Base-by-base conservation (phyloP, 2,329 filamentous ascomycete genomes). In the Dichotomopilus funicola region DNA sequence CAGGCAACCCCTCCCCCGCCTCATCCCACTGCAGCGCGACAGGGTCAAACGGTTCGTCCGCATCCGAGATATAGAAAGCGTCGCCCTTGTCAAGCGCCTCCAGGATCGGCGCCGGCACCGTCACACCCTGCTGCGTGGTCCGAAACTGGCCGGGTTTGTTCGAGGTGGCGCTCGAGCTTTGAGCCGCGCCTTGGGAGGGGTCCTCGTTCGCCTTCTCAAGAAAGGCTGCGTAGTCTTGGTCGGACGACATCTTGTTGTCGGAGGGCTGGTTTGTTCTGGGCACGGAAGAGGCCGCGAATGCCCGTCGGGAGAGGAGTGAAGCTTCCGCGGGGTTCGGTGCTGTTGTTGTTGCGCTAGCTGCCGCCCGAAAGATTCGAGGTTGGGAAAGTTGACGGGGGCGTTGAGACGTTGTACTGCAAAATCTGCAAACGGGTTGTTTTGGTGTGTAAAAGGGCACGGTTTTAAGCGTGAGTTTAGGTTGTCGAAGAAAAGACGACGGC, bases 161-260 rank as follows among this genome's bases (percentile, higher is more conserved):
- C 2, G n/a, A 7, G 13, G 12, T 5, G 27, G 45, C 7, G 6
- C 6, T 27, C 3, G 27, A 11, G 10, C 5, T 9, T 6, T 69
- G 66, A 6, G 69, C 68, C 41, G 70, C 66, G 60, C 85, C 84
- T 57, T 83, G 79, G 68, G 83, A 85, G 13, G 87, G 85, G 67
- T 91, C 86, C 65, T 84, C 76, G 73, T 95, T 95, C 53, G 90
- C 89, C 75, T 94, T 94, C 68, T 94, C 80, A 55, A 96, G 78
- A 68, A 96, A 96, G 57, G 86, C 77, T 72, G 85, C 81, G 76
- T 96, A 96, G 59, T 88, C 87, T 59, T 88, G 83, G 77, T 96
- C 90, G 19, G 19, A 27, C 53, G 84, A 86, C 86, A 89, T 89
- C 1, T 34, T 12, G 31, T n/a, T 27, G 19, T 27, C 19, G 19